Conservation (phyloP, 2,329 filamentous ascomycete species). For the Blumeriella jaapii region DNA sequence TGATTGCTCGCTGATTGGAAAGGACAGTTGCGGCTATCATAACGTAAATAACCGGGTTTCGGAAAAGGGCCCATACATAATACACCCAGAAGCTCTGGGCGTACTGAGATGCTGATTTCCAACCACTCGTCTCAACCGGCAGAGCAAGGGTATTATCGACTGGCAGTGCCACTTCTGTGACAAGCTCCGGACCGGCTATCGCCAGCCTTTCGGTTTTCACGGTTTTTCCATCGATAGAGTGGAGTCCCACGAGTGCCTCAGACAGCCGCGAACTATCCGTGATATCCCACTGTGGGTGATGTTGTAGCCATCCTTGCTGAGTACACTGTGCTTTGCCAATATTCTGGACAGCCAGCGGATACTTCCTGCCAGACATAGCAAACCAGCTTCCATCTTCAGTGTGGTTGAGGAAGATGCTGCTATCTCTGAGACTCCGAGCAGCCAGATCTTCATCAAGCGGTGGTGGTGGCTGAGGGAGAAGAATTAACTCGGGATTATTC, state of each 20-base stretch:
- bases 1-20: too few relatives aligned
- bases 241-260: slow-evolving; percentile 59
- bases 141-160: too few relatives aligned
- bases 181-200: too few relatives aligned
- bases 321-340: slow-evolving; percentile 40
- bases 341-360: slow-evolving; percentile 73
- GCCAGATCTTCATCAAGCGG: slow-evolving; percentile 38
- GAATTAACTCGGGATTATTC: slow-evolving; percentile 63
- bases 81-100: too few relatives aligned
- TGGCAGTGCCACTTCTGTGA: too few relatives aligned
- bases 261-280: slow-evolving; percentile 37
- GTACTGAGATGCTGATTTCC: too few relatives aligned
- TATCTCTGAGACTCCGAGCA: slow-evolving; percentile 40
- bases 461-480: slow-evolving; percentile 75
- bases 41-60: too few relatives aligned
- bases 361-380: slow-evolving; percentile 75
- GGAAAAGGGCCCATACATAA: neutral
- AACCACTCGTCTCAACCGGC: too few relatives aligned
- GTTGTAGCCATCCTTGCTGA: slow-evolving; percentile 40
- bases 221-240: slow-evolving; percentile 41
- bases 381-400: slow-evolving; percentile 87
- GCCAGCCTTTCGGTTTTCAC: neutral
- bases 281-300: slow-evolving; percentile 25
- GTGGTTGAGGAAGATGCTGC: slow-evolving; percentile 73
- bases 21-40: too few relatives aligned